Base-by-base conservation (phyloP, 2,329 filamentous ascomycete species). In the Amphichorda felina region DNA sequence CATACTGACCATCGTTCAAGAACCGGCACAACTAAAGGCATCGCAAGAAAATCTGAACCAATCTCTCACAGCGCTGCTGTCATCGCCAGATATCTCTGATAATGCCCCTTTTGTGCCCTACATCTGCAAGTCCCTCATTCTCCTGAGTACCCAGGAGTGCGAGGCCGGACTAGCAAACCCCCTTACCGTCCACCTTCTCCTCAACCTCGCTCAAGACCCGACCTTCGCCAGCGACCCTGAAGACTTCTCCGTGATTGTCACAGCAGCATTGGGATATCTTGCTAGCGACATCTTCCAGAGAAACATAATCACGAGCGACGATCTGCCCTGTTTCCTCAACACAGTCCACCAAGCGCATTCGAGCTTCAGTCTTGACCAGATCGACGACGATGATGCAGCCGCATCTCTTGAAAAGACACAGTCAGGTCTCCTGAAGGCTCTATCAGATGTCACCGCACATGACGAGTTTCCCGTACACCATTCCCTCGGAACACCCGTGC, bases 211-310 rank as follows among this genome's bases (percentile, higher is more conserved):
- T 7, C 54, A 55, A 1, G 55, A 55, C 16, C 48, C 57, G 2
- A 49, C 59, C 1, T 49, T 53, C 10, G 54, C 55, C 2, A 54
- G 61, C 19, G 70, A 76, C 30, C 49, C 66, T 8, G 72, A 77
- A 13, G 67, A 71, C 41, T 77, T 76, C 43, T 52, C 68, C 27
- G 55, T 60, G 4, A 57, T 75, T 11, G 56, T 63, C 4, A 65
- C 69, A 2, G 65, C 69, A 1, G 69, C 72, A 2, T 57, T 71
- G 2, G 60, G 66, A 8, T 79, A 78, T 43, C 64, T 80, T 9
- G 61, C 70, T 18, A 60, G 69, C 39, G 61, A 68, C 28, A 52
- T 53, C 2, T 64, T 75, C 41, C 73, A 78, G 45, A 49, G 59
- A 8, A 54, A 49, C 7, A 55, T 77, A 17, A 47, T 78, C 5